Evolutionary conservation across 2,329 filamentous ascomycete species (phyloP), one percentile per base, ranked within the genome.

Genomic region (Teratosphaeriaceae sp.): DNA sequence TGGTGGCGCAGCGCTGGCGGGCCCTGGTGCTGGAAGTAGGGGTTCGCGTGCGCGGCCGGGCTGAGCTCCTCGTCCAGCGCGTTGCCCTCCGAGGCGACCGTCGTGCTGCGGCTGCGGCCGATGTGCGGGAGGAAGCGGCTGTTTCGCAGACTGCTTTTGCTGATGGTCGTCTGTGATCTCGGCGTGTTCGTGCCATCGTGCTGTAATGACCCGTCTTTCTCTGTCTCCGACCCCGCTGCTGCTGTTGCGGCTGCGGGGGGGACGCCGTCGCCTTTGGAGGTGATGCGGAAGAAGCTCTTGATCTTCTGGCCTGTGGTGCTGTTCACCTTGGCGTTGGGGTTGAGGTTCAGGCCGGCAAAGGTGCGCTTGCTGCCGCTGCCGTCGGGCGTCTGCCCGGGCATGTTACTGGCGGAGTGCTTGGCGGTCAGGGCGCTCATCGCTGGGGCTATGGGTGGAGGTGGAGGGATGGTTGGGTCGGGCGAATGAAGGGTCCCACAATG

Each of bases 21-120:
- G 44, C 92, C 92, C 68, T 98, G 92, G 64, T 97, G 92, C 53
- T 82, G 85, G 66, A 97, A 98, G 69, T 98, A 98, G 15, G 92
- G 92, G 64, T 98, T 98, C 51, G 88, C 90, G 61, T 90, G 82
- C 40, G 89, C 90, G 3, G 88, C 97, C 20, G 92, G 92, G 60
- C 89, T 95, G 59, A 94, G 75, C 48, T 79, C 74, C 65, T 96
- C 89, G 55, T 96, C 90, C 52, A 96, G 76, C 45, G 84, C 79
- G 62, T 96, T 88, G 55, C 89, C 89, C 68, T 96, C 90, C 67
- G 88, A 95, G 54, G 87, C 87, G 44, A 94, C 86, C 20, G 90
- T 97, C 47, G 85, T 83, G 26, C 88, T 94, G 58, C 90, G 82
- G 62, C 90, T 88, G 56, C 90, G 84, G 61, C 84, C 84, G 61